Base-by-base conservation (phyloP, 805 yeast genomes). In the Candida jianshihensis region DNA sequence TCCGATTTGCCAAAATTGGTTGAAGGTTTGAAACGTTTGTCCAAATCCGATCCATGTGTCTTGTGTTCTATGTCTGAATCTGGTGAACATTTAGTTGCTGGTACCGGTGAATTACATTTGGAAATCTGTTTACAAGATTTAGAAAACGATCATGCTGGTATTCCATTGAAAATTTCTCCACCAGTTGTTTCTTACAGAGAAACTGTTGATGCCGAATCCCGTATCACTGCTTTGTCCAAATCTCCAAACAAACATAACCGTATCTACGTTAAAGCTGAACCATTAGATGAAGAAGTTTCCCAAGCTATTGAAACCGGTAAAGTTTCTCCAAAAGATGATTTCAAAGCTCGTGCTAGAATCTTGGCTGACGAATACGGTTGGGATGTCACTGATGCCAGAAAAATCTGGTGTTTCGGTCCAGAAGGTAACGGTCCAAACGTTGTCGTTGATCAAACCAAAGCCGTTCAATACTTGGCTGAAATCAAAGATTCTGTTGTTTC, bases 321-420 rank as follows among this genome's bases (percentile, higher is more conserved):
- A 69, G 75, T 90, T 66, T 75, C 78, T 72, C 85, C 97, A 68
- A 82, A 90, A 73, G 97, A 90, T 63, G 98, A 90, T 77, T 78
- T 90, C 86, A 90, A 90, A 81, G 84, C 86, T 60, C 89, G 98
- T 80, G 98, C 97, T 59, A 89, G 97, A 82, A 61, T 86, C 66
- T 77, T 90, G 79, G 97, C 97, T 66, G 97, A 90, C 69, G 96
- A 92, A 69, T 92, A 71, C 82, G 96, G 90, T 58, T 90, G 98
- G 98, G 97, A 90, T 68, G 97, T 92, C 67, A 80, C 96, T 58
- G 98, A 90, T 66, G 98, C 97, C 73, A 89, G 98, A 84, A 90
- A 92, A 92, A 92, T 90, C 66, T 90, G 98, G 98, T 87, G 96
- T 84, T 90, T 90, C 88, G 98, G 98, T 77, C 97, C 98, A 68